A percentile compares a stretch with the other conserved stretches of the same genome.
phyloP scores from a whole-genome alignment of 345 rosid genomes.

The Sisymbrium altissimum region DNA sequence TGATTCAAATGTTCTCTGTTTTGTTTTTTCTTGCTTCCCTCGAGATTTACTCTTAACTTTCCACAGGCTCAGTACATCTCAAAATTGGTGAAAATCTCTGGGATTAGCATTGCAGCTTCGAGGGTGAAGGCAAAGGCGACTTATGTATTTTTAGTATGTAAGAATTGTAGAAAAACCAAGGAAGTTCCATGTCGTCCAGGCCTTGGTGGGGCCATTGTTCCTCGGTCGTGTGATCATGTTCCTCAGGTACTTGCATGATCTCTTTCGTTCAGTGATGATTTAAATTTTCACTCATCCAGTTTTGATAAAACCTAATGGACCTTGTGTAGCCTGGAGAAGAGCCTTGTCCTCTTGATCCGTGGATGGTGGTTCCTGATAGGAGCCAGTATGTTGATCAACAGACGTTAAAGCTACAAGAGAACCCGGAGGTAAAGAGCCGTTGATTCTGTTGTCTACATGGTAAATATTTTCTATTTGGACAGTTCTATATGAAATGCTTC shows the following conservation, averaged over 20 bases:
- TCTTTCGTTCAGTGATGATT: background rate
- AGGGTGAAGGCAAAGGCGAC: constrained; percentile 94
- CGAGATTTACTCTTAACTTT: background rate
- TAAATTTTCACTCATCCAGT: background rate
- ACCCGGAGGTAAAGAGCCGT: constrained; percentile 68
- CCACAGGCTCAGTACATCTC: constrained; percentile 82
- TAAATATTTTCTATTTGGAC: background rate
- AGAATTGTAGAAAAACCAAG: constrained; percentile 71
- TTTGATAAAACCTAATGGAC: background rate
- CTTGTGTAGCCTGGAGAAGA: constrained; percentile 78
- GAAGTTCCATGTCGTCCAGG: constrained; percentile 91
- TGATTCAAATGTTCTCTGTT: background rate
- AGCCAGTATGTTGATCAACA: constrained; percentile 97
- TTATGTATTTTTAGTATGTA: constrained; percentile 77
- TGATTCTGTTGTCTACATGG: background rate
- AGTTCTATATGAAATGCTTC: background rate
- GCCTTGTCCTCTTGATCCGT: constrained; percentile 92
- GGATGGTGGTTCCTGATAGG: constrained; percentile 93
- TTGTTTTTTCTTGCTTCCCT: background rate
- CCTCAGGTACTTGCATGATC: constrained; percentile 63
- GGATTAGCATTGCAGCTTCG: constrained; percentile 94
- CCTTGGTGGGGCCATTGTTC: constrained; percentile 94
- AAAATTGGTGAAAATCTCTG: constrained; percentile 78
- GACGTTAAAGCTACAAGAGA: constrained; percentile 90
- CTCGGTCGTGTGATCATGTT: constrained; percentile 84